Evolutionary conservation across 495 filamentous ascomycete species (phyloP).

Genomic region (Elasticomyces elasticus): DNA sequence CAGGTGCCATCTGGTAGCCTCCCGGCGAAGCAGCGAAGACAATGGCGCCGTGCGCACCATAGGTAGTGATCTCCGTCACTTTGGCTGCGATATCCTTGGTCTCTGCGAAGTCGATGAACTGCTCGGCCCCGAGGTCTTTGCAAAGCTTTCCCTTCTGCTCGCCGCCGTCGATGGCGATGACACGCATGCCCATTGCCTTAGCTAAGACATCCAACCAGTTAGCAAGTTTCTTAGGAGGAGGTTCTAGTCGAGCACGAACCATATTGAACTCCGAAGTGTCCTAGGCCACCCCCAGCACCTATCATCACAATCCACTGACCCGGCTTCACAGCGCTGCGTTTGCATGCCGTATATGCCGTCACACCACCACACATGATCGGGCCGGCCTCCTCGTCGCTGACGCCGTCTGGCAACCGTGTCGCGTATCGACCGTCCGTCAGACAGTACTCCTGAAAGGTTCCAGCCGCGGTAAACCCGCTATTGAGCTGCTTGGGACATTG

Average conservation of each 20-base stretch:
- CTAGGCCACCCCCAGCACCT: slow-evolving; percentile 28
- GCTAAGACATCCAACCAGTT: no score
- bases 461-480: slow-evolving; percentile 20
- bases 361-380: slow-evolving; percentile 31
- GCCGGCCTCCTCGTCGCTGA: slow-evolving; percentile 27
- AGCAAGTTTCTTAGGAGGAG: background rate
- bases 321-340: slow-evolving; percentile 22
- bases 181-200: slow-evolving; percentile 33
- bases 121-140: slow-evolving; percentile 30
- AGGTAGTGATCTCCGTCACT: slow-evolving; percentile 24
- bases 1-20: slow-evolving; percentile 20
- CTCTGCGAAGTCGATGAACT: slow-evolving; percentile 33
- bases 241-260: background rate
- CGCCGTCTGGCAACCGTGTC: slow-evolving; percentile 24
- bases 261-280: slow-evolving; percentile 19
- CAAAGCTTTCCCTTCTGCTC: slow-evolving; percentile 29
- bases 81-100: slow-evolving; percentile 24
- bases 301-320: slow-evolving; percentile 28
- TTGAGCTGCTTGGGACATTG: slow-evolving; percentile 27
- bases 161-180: slow-evolving; percentile 33
- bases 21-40: slow-evolving; percentile 23
- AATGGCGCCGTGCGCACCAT: slow-evolving; percentile 25
- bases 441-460: slow-evolving; percentile 28
- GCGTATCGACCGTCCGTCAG: slow-evolving; percentile 24
- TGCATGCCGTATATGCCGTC: slow-evolving; percentile 29